Conservation (phyloP, 1,284 basidiomycete species). For the Ganoderma meredithae region DNA sequence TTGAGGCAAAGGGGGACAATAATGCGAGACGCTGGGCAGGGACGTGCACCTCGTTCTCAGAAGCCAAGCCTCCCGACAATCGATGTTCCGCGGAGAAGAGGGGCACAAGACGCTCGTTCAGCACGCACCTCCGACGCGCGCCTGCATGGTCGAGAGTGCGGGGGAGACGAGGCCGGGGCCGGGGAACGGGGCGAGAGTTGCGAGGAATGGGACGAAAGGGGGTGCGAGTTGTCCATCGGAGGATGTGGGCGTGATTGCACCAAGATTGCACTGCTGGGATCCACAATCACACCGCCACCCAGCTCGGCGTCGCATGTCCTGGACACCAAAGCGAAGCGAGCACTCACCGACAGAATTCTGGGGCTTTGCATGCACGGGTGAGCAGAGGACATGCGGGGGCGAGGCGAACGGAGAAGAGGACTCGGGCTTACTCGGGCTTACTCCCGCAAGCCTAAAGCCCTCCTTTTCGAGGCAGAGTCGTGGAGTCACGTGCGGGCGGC, state of each 20-base stretch:
- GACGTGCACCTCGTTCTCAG: not conserved
- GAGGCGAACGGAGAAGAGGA: not conserved
- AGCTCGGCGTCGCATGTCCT: not conserved
- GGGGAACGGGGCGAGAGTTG: not conserved
- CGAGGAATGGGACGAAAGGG: not conserved
- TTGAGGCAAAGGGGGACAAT: not conserved
- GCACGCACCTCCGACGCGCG: slow-evolving; percentile 4
- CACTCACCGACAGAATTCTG: not conserved
- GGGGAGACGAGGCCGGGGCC: not conserved
- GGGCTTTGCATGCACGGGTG: not conserved
- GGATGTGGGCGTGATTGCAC: slow-evolving; percentile 17
- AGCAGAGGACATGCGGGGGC: not conserved
- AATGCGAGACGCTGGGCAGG: not conserved
- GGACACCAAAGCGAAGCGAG: no score
- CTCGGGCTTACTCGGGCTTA: not conserved
- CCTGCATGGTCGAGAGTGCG: not conserved
- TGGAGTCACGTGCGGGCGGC: not conserved
- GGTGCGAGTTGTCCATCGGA: not conserved
- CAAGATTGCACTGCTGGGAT: slow-evolving; percentile 25
- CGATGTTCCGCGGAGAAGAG: slow-evolving; percentile 9
- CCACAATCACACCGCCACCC: slow-evolving; percentile 29
- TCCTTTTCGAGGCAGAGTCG: no score
- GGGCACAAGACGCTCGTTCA: not conserved
- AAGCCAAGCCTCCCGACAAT: not conserved
- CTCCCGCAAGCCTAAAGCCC: not conserved